Evolutionary conservation across 768 basidiomycete genomes (phyloP), one percentile per base, ranked within the genome.

Genomic region (Tylopilus subfusipes): DNA sequence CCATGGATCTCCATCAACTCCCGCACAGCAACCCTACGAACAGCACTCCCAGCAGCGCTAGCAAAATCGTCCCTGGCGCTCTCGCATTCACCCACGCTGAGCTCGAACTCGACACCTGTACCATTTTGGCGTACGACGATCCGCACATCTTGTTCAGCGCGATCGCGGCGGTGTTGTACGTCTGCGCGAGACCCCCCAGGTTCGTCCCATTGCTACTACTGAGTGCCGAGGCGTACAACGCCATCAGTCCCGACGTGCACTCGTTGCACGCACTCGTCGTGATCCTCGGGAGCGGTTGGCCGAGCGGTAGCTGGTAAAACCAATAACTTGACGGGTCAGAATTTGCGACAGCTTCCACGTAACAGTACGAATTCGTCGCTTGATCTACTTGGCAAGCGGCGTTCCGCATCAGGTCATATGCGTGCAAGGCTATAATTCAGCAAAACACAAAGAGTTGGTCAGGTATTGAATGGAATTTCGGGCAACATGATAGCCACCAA

Each of bases 241-340:
- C 67, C 79, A 93, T 78, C 11, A 89, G 56, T 56, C 68, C 76
- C 67, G 81, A 78, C 21, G 81, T 81, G 68, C 90, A 93, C 5
- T 76, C 54, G 3, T 82, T 85, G 66, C 90, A 93, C 16, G 81
- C 76, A 18, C 78, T 79, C 18, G 61, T 68, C 16, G 79, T 75
- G 21, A 70, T 69, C 53, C 50, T 53, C 5, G 76, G 73, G 1
- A 90, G 71, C 12, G 61, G 52, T 22, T 75, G 70, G 13, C 85
- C 88, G 12, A 85, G 77, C 4, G 85, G 84, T 12, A 93, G 76
- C 33, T 75, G 69, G 73, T 89, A 93, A 67, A 83, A 81, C 74
- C 84, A 90, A n/a, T 83, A 68, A 65, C 89, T 88, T 21, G 83
- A 78, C 0, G 86, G 81, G 53, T 83, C 81, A 3, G 75, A 30